A percentile compares a stretch with the other conserved stretches of the same genome.
Conservation (phyloP, 73 alveolate genomes). For the Tetrahymena malaccensis region DNA sequence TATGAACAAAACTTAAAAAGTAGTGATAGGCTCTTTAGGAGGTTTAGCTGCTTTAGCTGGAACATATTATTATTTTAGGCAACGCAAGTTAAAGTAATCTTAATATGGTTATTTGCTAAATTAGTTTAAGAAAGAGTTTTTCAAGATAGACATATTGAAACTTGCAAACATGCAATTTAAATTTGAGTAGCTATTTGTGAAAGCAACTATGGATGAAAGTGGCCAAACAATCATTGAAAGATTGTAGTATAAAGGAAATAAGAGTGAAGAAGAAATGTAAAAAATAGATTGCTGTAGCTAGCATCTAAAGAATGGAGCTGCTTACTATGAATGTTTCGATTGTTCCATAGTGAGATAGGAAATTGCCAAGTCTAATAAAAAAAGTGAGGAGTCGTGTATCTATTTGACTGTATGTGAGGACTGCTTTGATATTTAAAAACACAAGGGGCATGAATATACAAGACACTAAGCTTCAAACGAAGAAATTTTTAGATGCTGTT, state of each 20-base stretch:
- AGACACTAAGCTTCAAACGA: background rate
- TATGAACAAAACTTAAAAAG: background rate
- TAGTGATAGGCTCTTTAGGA: background rate
- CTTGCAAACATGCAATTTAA: background rate
- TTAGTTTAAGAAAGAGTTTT: background rate
- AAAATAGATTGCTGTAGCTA: background rate
- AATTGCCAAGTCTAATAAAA: background rate
- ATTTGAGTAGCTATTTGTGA: background rate
- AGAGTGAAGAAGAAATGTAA: background rate
- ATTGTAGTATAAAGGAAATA: background rate
- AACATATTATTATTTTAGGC: background rate
- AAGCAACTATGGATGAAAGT: background rate
- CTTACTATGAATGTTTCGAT: background rate
- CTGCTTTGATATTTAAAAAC: background rate
- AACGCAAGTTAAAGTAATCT: background rate
- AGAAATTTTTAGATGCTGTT: background rate
- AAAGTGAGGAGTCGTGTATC: background rate
- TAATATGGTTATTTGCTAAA: background rate
- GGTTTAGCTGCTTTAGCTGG: background rate
- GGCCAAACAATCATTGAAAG: background rate
- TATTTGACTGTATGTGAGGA: background rate
- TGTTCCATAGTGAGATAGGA: background rate
- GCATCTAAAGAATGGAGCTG: background rate
- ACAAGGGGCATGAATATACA: background rate
- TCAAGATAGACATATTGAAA: background rate